These are phyloP conservation scores for Scleroderma bovista DNA, from an alignment of 768 basidiomycete genomes.

Conservation along the genomic window DNA sequence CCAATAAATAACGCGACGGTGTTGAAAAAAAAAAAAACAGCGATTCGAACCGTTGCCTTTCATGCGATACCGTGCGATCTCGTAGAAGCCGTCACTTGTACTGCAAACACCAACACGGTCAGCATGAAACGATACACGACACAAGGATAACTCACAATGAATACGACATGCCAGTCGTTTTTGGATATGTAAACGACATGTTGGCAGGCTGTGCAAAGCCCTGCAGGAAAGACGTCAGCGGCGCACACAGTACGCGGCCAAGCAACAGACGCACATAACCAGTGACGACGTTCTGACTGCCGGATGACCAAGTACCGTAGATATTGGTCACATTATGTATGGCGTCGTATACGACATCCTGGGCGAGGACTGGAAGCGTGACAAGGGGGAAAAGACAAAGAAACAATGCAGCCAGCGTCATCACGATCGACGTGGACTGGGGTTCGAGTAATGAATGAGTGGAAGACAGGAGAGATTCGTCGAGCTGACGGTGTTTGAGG, in stretches of 20 bases:
- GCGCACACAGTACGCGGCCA: not conserved
- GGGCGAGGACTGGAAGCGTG: conserved; percentile 28
- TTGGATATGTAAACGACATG: conserved; percentile 76
- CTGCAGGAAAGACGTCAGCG: conserved; percentile 33
- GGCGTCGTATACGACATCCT: conserved; percentile 37
- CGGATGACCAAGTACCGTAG: conserved; percentile 83
- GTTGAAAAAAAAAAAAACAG: no score
- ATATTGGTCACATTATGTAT: conserved; percentile 66
- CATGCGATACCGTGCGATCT: conserved; percentile 89
- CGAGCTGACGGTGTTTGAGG: conserved; percentile 27
- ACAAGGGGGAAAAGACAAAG: conserved; percentile 11
- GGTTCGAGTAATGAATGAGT: not conserved
- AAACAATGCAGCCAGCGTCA: conserved; percentile 21
- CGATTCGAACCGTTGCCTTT: conserved; percentile 67
- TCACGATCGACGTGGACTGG: conserved; percentile 8
- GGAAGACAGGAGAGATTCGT: conserved; percentile 14
- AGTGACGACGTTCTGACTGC: conserved; percentile 68
- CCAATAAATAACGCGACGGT: no score
- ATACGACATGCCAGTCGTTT: conserved; percentile 79
- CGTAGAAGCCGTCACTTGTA: conserved; percentile 72
- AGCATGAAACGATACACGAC: conserved; percentile 3
- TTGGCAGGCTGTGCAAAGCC: conserved; percentile 82
- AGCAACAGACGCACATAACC: conserved; percentile 60
- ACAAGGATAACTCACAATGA: conserved; percentile 65
- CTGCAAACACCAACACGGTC: conserved; percentile 31